Evolutionary conservation across 139 green algal genomes (phyloP), one percentile per base, ranked within the genome.

Genomic region (Gonium pectorale): DNA sequence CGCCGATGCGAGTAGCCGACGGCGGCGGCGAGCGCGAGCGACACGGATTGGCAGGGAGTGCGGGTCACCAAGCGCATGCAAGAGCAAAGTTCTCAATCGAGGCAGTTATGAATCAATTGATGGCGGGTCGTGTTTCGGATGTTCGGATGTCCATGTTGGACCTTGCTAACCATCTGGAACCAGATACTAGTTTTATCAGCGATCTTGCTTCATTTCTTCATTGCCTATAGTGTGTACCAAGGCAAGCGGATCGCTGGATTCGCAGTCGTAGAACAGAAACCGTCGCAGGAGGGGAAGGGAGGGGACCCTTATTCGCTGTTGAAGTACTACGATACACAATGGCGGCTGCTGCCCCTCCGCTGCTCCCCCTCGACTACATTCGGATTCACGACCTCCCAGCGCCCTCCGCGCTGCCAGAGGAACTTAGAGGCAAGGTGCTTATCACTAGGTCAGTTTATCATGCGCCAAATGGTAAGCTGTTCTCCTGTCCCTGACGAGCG

Each of bases 351-450:
- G 31, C 31, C 31, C 31, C 33, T 66, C 46, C 43, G 22, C n/a
- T 43, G 3, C 3, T 52, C 0, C 33, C 46, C 19, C 19, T 44
- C 7, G 71, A 79, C 7, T 79, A 79, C 17, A 33, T 79, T 21
- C 52, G 72, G 2, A 37, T 80, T 49, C 56, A 63, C 15, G 70
- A 79, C 44, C 44, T 79, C 26, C 70, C 70, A 37, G 8, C 35
- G 1, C 22, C 51, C 6, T 69, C 52, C 8, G 24, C 54, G 17
- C 62, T 81, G 44, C 74, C 74, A 3, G 56, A 40, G n/a, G 74
- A 70, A 41, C 74, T 81, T 17, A 27, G 37, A 8, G 74, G 74
- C 0, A 15, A 29, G 15, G 41, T 56, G 43, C 74, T 81, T 6
- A 70, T 60, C 44, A 49, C 74, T 35, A 69, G 21, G 74, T 81